Percentiles rank a stretch among this genome's conserved stretches.
These are phyloP conservation scores for Lentinula sp. DNA, from an alignment of 768 basidiomycete species.

Conservation along the genomic window DNA sequence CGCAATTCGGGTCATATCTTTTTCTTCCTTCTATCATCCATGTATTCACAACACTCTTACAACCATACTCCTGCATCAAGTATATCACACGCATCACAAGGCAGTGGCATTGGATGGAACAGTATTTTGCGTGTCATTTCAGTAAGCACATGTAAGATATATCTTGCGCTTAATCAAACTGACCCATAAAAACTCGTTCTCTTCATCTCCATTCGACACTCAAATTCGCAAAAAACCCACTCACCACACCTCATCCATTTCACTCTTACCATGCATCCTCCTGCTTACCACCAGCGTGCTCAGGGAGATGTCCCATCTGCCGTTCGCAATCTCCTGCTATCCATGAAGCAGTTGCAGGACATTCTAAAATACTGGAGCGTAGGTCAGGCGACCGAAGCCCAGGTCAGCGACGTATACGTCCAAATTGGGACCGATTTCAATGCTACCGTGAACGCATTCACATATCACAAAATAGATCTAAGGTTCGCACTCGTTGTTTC, in stretches of 20 bases:
- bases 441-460: conserved; percentile 7
- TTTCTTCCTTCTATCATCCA: not conserved
- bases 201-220: not conserved
- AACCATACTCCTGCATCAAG: conserved; percentile 3
- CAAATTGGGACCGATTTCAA: conserved; percentile 9
- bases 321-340: conserved; percentile 9
- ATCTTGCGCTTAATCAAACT: not conserved
- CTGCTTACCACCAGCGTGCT: not conserved
- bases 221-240: not conserved
- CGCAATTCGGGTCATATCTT: not conserved
- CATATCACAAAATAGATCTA: conserved; percentile 7
- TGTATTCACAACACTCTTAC: conserved; percentile 4
- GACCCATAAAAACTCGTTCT: not conserved
- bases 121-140: conserved; percentile 1
- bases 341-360: conserved; percentile 9
- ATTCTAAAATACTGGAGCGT: conserved; percentile 4
- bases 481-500: not conserved
- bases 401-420: conserved; percentile 9
- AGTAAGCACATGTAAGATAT: not conserved
- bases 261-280: not conserved
- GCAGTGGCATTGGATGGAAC: not conserved
- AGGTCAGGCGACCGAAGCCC: conserved; percentile 2
- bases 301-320: conserved; percentile 8
- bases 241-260: not conserved
- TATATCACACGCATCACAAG: conserved; percentile 3